These are phyloP conservation scores for Daedalea quercina DNA, from an alignment of 768 basidiomycete species.

Conservation along the genomic window DNA sequence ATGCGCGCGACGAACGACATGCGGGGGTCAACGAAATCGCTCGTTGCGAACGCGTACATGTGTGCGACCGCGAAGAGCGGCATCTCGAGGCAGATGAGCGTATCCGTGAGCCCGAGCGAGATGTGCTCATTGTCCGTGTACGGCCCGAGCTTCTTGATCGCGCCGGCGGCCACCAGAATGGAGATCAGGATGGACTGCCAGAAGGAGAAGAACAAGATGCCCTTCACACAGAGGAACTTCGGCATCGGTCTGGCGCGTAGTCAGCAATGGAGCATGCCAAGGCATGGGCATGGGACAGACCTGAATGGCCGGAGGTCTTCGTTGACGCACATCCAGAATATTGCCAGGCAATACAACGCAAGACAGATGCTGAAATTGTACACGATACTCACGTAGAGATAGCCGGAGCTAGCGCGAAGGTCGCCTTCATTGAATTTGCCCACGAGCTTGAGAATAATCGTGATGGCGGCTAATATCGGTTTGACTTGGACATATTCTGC, in stretches of 20 bases:
- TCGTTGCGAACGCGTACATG: conserved; percentile 89
- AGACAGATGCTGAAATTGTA: conserved; percentile 81
- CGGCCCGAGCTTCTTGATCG: conserved; percentile 74
- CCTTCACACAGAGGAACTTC: conserved; percentile 98
- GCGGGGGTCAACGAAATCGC: conserved; percentile 72
- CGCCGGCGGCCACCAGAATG: conserved; percentile 76
- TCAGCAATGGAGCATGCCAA: neutral
- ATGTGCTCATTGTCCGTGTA: conserved; percentile 88
- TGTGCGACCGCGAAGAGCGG: conserved; percentile 94
- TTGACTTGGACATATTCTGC: conserved; percentile 97
- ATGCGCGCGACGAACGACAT: conserved; percentile 76
- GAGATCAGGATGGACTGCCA: conserved; percentile 92
- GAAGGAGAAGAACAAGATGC: conserved; percentile 96
- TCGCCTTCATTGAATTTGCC: conserved; percentile 90
- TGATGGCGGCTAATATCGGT: conserved; percentile 79
- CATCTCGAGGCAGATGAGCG: conserved; percentile 95
- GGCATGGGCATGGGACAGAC: conserved; percentile 31
- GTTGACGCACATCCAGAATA: conserved; percentile 94
- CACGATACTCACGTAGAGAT: conserved; percentile 83
- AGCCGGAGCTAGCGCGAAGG: conserved; percentile 80
- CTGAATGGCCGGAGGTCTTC: conserved; percentile 86
- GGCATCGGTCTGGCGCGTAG: conserved; percentile 64
- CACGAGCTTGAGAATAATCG: conserved; percentile 77
- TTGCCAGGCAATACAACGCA: conserved; percentile 83
- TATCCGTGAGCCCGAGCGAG: conserved; percentile 84